Conservation (phyloP, 2,329 filamentous ascomycete species). For the Delphinella strobiligena region DNA sequence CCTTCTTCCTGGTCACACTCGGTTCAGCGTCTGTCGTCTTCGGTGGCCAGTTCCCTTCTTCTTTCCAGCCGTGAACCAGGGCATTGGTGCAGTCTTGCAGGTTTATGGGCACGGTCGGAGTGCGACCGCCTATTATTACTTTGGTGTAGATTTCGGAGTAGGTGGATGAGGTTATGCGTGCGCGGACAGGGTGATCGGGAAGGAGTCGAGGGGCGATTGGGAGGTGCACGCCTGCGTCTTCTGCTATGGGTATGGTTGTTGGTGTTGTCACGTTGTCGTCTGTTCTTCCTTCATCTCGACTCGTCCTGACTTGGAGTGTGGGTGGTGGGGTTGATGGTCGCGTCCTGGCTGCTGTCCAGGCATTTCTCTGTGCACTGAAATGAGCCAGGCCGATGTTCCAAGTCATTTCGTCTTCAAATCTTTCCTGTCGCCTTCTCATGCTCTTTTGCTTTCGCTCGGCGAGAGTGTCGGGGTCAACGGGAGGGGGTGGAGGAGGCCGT, state of each 20-base stretch:
- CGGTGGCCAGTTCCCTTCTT: constrained; percentile 86
- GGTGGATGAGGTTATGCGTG: constrained; percentile 58
- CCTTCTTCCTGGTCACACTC: constrained; percentile 22
- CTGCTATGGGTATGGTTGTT: neutral
- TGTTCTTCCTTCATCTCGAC: neutral
- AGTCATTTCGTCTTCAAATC: constrained; percentile 29
- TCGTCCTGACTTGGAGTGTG: neutral
- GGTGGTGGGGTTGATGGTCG: neutral
- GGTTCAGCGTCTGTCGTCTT: constrained; percentile 39
- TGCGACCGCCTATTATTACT: constrained; percentile 66
- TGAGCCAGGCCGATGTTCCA: constrained; percentile 79
- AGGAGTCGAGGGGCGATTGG: constrained; percentile 65
- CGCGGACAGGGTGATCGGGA: constrained; percentile 64
- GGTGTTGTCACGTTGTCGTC: neutral
- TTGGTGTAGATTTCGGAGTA: constrained; percentile 85
- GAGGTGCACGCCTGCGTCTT: constrained; percentile 35
- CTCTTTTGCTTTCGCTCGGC: constrained; percentile 18
- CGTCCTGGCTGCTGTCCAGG: constrained; percentile 52
- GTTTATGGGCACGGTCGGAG: constrained; percentile 81
- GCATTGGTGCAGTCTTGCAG: constrained; percentile 67
- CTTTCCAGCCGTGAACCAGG: constrained; percentile 83
- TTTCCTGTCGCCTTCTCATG: constrained; percentile 25
- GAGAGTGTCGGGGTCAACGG: neutral
- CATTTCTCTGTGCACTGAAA: constrained; percentile 65
- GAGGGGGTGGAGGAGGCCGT: neutral